A percentile compares a stretch with the other conserved stretches of the same genome.
Evolutionary conservation across 176 grass and related monocot species (phyloP).

Genomic region (Poa pratensis): DNA sequence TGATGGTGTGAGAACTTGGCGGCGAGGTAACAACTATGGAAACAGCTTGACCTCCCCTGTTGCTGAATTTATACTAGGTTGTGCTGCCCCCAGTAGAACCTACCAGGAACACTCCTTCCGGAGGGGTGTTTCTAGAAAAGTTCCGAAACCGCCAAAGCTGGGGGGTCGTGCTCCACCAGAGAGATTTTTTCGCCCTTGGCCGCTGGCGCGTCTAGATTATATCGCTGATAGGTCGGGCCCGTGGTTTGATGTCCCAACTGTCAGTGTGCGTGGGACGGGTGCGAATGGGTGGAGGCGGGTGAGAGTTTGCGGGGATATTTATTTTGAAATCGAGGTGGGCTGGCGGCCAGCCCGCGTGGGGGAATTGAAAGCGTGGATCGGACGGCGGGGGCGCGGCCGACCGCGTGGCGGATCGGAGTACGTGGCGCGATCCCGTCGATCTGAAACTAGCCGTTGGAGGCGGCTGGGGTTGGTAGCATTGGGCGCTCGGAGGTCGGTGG

Average conservation of each 20-base stretch:
- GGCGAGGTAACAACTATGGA: conserved; percentile 16
- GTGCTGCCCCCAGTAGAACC: neutral
- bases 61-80: conserved; percentile 31
- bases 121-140: conserved; percentile 40
- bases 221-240: neutral
- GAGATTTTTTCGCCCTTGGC: neutral
- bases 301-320: neutral
- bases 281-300: accelerated
- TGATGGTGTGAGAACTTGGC: neutral
- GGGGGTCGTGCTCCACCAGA: neutral
- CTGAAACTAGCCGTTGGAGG: conserved; percentile 50
- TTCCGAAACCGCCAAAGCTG: conserved; percentile 17
- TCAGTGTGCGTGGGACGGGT: accelerated
- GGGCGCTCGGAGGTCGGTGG: conserved; percentile 33
- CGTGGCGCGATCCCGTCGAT: conserved; percentile 33
- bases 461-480: conserved; percentile 20
- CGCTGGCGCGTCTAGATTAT: accelerated
- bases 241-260: accelerated
- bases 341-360: conserved; percentile 38
- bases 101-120: neutral
- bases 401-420: conserved; percentile 1
- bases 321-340: conserved; percentile 35
- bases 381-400: neutral
- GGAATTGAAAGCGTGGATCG: conserved; percentile 31
- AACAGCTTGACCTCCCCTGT: conserved; percentile 40